Conservation (phyloP, 1,139 yeast species). For the Nematodospora anomalae region DNA sequence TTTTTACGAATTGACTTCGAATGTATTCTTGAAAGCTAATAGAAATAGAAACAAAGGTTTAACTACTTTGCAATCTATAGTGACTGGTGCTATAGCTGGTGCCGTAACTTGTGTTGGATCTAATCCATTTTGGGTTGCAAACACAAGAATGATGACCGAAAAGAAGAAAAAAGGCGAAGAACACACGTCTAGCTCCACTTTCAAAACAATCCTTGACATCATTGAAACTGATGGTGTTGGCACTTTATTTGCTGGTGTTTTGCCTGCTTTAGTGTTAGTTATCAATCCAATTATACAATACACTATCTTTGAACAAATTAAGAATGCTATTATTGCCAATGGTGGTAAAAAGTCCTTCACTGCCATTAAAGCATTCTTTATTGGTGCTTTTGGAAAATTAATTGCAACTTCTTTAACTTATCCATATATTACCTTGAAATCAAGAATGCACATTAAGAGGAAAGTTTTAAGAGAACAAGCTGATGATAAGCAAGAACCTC, state of each 20-base stretch:
- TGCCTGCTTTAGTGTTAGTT: conserved; percentile 85
- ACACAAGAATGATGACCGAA: conserved; percentile 77
- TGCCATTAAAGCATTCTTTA: conserved; percentile 72
- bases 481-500: conserved; percentile 20
- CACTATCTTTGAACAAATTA: conserved; percentile 85
- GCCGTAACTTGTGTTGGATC: conserved; percentile 79
- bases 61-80: conserved; percentile 68
- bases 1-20: conserved; percentile 74
- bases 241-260: conserved; percentile 78
- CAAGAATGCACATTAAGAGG: conserved; percentile 77
- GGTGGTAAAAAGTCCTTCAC: conserved; percentile 49
- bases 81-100: conserved; percentile 86
- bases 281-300: conserved; percentile 89
- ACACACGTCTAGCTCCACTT: conserved; percentile 33
- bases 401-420: conserved; percentile 85
- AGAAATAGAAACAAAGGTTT: conserved; percentile 40
- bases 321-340: conserved; percentile 59
- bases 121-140: conserved; percentile 97
- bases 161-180: conserved; percentile 33
- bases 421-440: conserved; percentile 86
- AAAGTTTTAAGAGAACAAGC: conserved; percentile 28
- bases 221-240: conserved; percentile 67
- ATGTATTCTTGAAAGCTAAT: conserved; percentile 47
- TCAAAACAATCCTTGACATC: conserved; percentile 59
- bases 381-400: conserved; percentile 89